Evolutionary conservation across 345 rosid genomes (phyloP).

Genomic region (Salix caprea): DNA sequence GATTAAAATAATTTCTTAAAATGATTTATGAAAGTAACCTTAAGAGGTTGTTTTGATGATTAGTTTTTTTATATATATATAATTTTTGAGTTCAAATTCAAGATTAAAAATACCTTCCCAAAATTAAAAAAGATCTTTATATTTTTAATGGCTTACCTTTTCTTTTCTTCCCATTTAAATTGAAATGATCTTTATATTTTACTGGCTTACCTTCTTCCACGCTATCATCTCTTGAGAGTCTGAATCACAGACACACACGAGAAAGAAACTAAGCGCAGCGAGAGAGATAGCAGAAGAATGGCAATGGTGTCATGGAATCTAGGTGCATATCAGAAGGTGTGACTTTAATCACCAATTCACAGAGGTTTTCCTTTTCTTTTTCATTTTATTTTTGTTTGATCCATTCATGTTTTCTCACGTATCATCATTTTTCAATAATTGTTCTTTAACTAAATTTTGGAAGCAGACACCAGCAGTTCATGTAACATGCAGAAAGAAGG

Average conservation of each 20-base stretch:
- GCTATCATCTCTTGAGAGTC: too few relatives aligned
- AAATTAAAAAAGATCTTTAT: neutral
- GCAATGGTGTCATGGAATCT: slow-evolving; percentile 40
- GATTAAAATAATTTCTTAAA: too few relatives aligned
- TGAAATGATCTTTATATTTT: slow-evolving; percentile 5
- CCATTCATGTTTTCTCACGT: neutral
- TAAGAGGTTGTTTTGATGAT: too few relatives aligned
- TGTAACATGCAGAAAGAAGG: slow-evolving; percentile 67
- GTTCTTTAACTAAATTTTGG: neutral
- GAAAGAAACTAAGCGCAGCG: neutral
- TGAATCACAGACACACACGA: neutral
- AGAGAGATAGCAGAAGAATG: slow-evolving; percentile 15
- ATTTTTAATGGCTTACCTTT: neutral
- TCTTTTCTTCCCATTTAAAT: neutral
- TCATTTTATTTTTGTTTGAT: neutral
- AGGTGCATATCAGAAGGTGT: slow-evolving; percentile 39
- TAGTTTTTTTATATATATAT: too few relatives aligned
- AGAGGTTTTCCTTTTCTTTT: neutral
- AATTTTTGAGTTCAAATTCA: too few relatives aligned
- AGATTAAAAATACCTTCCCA: neutral
- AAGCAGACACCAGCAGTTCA: slow-evolving; percentile 32
- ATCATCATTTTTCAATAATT: neutral
- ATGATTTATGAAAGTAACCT: too few relatives aligned
- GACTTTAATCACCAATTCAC: slow-evolving; percentile 3
- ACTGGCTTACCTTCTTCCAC: slow-evolving; percentile 15